Conservation (phyloP, 78 protist genomes). For the Planoprotostelium fungivorum region DNA sequence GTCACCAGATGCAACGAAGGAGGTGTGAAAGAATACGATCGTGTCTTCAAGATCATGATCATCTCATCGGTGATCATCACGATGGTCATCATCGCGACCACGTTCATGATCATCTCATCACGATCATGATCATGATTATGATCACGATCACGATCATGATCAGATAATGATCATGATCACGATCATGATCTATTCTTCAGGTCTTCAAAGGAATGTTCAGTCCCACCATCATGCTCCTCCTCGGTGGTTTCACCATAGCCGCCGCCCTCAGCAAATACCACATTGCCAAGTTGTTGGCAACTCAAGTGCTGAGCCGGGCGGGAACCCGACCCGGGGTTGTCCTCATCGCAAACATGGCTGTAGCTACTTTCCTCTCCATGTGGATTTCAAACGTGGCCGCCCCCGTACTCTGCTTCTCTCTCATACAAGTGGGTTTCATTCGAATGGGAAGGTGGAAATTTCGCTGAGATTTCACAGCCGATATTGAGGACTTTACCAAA, state of each 20-base stretch:
- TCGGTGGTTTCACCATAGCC: background rate
- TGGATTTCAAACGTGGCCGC: background rate
- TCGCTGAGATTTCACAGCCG: background rate
- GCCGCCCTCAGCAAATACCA: background rate
- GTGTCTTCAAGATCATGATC: too few species aligned
- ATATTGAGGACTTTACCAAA: background rate
- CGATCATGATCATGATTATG: too few species aligned
- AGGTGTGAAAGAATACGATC: too few species aligned
- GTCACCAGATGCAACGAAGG: too few species aligned
- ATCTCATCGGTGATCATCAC: too few species aligned
- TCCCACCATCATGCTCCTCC: background rate
- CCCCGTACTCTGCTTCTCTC: background rate
- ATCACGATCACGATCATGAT: too few species aligned
- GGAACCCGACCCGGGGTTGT: background rate
- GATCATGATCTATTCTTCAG: too few species aligned
- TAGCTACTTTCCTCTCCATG: background rate
- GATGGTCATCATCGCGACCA: too few species aligned
- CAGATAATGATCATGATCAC: too few species aligned
- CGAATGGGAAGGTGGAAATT: background rate
- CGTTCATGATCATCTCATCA: too few species aligned
- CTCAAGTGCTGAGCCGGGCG: background rate
- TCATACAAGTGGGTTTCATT: background rate
- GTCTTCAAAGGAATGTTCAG: background rate
- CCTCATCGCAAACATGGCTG: background rate
- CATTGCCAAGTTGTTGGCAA: background rate